These are phyloP conservation scores for Aspergillus panamensis DNA, from an alignment of 495 filamentous ascomycete genomes.

Conservation along the genomic window DNA sequence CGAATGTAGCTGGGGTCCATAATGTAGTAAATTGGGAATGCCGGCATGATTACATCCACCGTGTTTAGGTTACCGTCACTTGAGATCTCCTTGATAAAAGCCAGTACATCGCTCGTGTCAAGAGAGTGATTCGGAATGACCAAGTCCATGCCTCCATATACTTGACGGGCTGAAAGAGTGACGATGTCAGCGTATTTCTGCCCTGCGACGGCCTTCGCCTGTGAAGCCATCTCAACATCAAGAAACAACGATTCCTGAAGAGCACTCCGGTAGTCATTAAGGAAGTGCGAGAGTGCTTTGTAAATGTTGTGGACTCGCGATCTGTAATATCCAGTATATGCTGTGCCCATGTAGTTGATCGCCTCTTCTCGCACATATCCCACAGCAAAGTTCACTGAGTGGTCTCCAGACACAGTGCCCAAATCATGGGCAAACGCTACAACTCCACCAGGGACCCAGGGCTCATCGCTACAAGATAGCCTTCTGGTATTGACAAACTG, in stretches of 20 bases:
- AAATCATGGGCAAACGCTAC: constrained; percentile 45
- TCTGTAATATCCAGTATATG: constrained; percentile 45
- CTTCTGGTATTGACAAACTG: constrained; percentile 27
- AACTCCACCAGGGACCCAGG: constrained; percentile 30
- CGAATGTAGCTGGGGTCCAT: constrained; percentile 49
- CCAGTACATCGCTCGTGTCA: constrained; percentile 40
- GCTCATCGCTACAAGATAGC: constrained; percentile 17
- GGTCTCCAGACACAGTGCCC: constrained; percentile 28
- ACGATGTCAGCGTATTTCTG: constrained; percentile 49
- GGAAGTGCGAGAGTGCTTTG: constrained; percentile 38
- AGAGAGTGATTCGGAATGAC: constrained; percentile 43
- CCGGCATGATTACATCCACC: constrained; percentile 50
- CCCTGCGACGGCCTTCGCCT: constrained; percentile 30
- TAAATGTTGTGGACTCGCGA: constrained; percentile 29
- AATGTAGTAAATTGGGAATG: constrained; percentile 48
- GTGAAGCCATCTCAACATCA: constrained; percentile 31
- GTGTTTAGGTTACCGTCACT: constrained; percentile 54
- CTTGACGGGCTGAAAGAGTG: constrained; percentile 45
- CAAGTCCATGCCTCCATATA: constrained; percentile 48
- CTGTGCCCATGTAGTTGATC: constrained; percentile 46
- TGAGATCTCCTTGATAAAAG: constrained; percentile 53
- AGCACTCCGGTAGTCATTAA: constrained; percentile 45
- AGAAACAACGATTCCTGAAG: constrained; percentile 31
- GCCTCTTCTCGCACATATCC: constrained; percentile 44
- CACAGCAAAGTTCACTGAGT: constrained; percentile 44